phyloP scores from a whole-genome alignment of 345 rosid genomes.

The rapeseed (Brassica napus) region Da-Ae NC_063436.1:31018501-31019000 shows the following conservation, averaged over 20 bases:
- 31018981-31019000: no score
- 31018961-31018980: background rate
- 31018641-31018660: conserved; percentile 19
- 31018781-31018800: conserved; percentile 19
- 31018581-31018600: background rate
- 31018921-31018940: background rate
- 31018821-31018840: conserved; percentile 9
- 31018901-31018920: background rate
- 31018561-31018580: background rate
- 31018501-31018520: background rate
- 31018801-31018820: conserved; percentile 6
- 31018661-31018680: conserved; percentile 11
- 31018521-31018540: background rate
- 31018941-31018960: background rate
- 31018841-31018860: background rate
- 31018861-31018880: conserved; percentile 3
- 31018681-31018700: background rate
- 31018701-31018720: background rate
- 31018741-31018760: conserved; percentile 23
- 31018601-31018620: background rate
- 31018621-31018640: conserved; percentile 19
- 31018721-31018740: background rate
- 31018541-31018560: background rate
- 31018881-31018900: background rate
- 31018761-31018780: conserved; percentile 31